These are phyloP conservation scores for Debaryomycetaceae sp. DNA, from an alignment of 1,139 yeast genomes.

Conservation along the genomic window DNA sequence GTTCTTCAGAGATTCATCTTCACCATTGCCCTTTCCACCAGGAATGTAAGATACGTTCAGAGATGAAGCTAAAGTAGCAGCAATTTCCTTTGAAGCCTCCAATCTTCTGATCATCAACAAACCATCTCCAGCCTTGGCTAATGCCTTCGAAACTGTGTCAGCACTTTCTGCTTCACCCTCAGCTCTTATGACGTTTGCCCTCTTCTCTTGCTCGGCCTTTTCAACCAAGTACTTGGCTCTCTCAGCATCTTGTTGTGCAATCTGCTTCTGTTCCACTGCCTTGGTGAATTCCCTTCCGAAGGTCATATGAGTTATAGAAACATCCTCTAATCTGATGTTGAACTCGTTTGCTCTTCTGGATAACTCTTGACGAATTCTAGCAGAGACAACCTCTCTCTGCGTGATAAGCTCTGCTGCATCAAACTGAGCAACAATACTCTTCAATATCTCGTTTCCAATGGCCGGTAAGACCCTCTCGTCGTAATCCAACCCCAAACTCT, in stretches of 20 bases:
- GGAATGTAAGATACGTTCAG: constrained; percentile 94
- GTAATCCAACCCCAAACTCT: constrained; percentile 87
- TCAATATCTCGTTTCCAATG: constrained; percentile 92
- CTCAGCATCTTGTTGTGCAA: constrained; percentile 99
- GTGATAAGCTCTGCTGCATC: constrained; percentile 98
- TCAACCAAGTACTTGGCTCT: constrained; percentile 93
- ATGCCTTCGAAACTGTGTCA: constrained; percentile 89
- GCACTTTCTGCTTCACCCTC: constrained; percentile 99
- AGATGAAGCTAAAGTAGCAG: constrained; percentile 77
- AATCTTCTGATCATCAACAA: constrained; percentile 88
- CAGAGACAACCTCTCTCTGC: constrained; percentile 92
- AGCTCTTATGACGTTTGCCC: constrained; percentile 92
- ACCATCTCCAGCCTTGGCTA: constrained; percentile 95
- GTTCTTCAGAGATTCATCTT: constrained; percentile 27
- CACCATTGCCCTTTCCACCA: constrained; percentile 35
- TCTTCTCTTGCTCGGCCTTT: constrained; percentile 96
- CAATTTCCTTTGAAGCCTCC: constrained; percentile 96
- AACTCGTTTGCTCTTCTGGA: constrained; percentile 84
- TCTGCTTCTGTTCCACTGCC: constrained; percentile 98
- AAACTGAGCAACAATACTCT: constrained; percentile 94
- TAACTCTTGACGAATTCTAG: constrained; percentile 84
- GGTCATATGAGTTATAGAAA: constrained; percentile 96
- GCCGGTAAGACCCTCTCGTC: constrained; percentile 97
- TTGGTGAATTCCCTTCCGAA: constrained; percentile 96
- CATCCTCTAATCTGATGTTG: constrained; percentile 90